Base-by-base conservation (phyloP, 352 stramenopile genomes). In the Phytophthora chlamydospora region DNA sequence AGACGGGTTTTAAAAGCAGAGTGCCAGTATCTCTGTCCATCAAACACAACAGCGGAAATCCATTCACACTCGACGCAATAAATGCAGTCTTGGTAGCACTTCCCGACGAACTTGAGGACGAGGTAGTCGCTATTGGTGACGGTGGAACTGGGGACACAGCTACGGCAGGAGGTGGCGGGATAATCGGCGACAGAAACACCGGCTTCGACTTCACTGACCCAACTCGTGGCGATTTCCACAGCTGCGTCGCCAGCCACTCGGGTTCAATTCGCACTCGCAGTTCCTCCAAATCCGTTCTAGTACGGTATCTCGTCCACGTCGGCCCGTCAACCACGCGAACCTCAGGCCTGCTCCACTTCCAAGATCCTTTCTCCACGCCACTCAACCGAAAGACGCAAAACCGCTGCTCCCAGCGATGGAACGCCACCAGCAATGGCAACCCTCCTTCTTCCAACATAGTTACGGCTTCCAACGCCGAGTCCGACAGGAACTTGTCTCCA, bases 401-500 rank as follows among this genome's bases (percentile, higher is more conserved):
- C 5, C 62, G 70, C 35, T 73, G 68, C 16, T 85, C 68, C 46
- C 57, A 61, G 7, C 51, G 53, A 64, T 93, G 76, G 42, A 81
- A 89, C 13, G 69, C 73, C 47, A 88, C 71, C 6, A 93, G 29
- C 19, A 89, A 19, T 24, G 44, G 52, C 0, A 65, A 68, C 7
- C 12, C 6, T 31, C 5, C 24, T 32, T 76, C 43, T 4, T 65
- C 42, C 9, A 75, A 33, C 16, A 89, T 66, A 38, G 51, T 55
- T 14, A 92, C 76, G 13, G 76, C 68, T 60, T 88, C 68, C 16
- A 92, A 72, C 21, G 69, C 76, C 7, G 77, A 76, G 39, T 90
- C 76, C 4, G 72, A 77, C 9, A 91, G 42, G 44, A 88, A 88
- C 1, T 27, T 47, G 4, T 61, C 43, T 10, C 55, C 52, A 17